Evolutionary conservation across 2,329 filamentous ascomycete genomes (phyloP), one percentile per base, ranked within the genome.

Genomic region (Grosmannia serpens): DNA sequence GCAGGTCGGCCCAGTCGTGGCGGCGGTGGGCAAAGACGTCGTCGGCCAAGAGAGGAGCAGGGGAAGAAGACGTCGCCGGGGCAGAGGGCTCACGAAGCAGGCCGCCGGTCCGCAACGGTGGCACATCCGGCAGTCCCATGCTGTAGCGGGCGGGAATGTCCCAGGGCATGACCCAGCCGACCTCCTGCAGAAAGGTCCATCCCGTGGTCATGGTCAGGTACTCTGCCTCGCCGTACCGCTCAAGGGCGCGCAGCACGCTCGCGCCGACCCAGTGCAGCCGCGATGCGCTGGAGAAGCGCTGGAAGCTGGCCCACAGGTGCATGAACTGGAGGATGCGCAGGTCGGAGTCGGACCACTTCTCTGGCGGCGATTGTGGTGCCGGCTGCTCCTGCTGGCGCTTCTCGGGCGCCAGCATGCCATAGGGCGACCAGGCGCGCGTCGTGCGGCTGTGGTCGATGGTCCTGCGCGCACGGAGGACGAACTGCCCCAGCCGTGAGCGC

Each of bases 101-200:
- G 3, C 74, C 73, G 20, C 73, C 72, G 17, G 73, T 72, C 5
- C 74, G 73, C 29, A 71, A 66, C 26, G 80, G 72, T 44, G 69
- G 67, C 22, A 77, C 71, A 24, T 69, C 74, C 0, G 82, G 81
- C 27, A 85, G 75, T 22, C 80, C 75, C 53, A 80, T 69, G 35
- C 78, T 78, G 68, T 87, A 89, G 3, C 85, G 77, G 4, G 81
- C 75, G 4, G 79, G 78, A 53, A 89, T 81, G 64, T 91, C 86
- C 79, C 85, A 89, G 0, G 88, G 86, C 9, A 81, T 73, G 49
- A 90, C 78, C 57, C 84, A 82, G 13, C 87, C 87, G 47, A 91
- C 76, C 68, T 94, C 89, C 65, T 91, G 87, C 33, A 94, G 71
- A 62, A 91, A 89, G 1, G 82, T 77, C 77, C 82, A 85, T 41